Evolutionary conservation across 768 basidiomycete genomes (phyloP), one percentile per base, ranked within the genome.

Genomic region (Boletus reticulatus): DNA sequence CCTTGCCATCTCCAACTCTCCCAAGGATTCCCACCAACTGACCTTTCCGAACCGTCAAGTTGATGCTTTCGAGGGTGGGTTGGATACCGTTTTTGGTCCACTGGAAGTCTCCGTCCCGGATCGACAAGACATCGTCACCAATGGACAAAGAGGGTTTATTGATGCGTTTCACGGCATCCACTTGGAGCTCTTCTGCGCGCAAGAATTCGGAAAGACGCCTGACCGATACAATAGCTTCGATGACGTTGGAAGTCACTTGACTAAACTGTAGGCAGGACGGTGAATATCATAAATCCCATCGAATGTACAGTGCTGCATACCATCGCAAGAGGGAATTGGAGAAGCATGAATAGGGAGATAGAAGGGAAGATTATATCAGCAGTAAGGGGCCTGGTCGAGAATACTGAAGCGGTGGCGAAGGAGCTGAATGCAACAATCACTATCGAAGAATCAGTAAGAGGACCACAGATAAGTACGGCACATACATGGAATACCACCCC

Each of bases 341-440:
- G 75, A 0, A 96, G 76, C 84, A 91, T 87, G 75, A 94, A 95
- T 29, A 95, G 73, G 0, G 92, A 88, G 58, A 98, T 94, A 0
- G 92, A 86, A n/a, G 95, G 96, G 80, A 98, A 98, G 60, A 98
- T 95, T 48, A 93, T 76, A 59, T 97, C 94, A 0, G 89, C 83
- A n/a, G 96, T 98, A 2, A 98, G 72, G 4, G 94, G 91, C 29
- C 68, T 78, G 1, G 79, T 70, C 5, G 85, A 84, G 2, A 80
- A 79, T 17, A 77, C 63, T 0, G 90, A 84, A 9, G 89, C 89
- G 1, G 80, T 80, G 8, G 89, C 85, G 61, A 95, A 89, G 0
- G 91, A 92, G 64, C 88, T 85, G 69, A 93, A 89, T 13, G 88
- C 88, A 6, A 92, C 91, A 4, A 92, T 74, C 16, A 91, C 79